These are phyloP conservation scores for Paraconiothyrium brasiliense DNA, from an alignment of 2,329 filamentous ascomycete genomes.

Conservation along the genomic window DNA sequence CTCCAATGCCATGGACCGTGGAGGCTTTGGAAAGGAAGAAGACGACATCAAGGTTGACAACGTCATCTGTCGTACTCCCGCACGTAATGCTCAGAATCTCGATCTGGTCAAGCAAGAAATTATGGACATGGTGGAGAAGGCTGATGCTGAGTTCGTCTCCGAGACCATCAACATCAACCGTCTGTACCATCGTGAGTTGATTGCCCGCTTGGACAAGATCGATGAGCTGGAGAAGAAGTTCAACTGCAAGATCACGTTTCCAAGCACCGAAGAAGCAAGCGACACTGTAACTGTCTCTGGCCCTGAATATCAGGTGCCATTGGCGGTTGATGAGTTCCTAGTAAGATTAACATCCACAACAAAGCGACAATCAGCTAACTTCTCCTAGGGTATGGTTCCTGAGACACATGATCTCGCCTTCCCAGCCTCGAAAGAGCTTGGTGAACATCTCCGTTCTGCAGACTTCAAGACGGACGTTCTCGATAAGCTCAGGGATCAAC, in stretches of 20 bases:
- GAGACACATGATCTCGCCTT: slow-evolving; percentile 93
- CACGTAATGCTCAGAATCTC: slow-evolving; percentile 94
- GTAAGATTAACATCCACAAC: slow-evolving; percentile 54
- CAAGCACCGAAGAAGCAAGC: slow-evolving; percentile 95
- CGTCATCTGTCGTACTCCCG: slow-evolving; percentile 96
- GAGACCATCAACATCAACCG: slow-evolving; percentile 94
- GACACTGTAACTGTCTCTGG: slow-evolving; percentile 96
- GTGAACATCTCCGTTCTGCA: slow-evolving; percentile 81
- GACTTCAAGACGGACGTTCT: slow-evolving; percentile 84
- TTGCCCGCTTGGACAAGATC: slow-evolving; percentile 86
- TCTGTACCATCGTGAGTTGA: slow-evolving; percentile 92
- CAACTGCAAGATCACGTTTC: slow-evolving; percentile 99
- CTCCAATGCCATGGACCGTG: slow-evolving; percentile 98
- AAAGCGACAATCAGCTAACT: slow-evolving; percentile 39
- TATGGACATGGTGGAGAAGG: slow-evolving; percentile 98
- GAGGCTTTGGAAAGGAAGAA: slow-evolving; percentile 91
- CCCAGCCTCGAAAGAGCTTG: slow-evolving; percentile 76
- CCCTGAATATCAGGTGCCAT: slow-evolving; percentile 96
- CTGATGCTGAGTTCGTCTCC: slow-evolving; percentile 95
- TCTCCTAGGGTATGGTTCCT: slow-evolving; percentile 85
- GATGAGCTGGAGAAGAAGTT: slow-evolving; percentile 98
- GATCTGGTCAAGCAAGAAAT: slow-evolving; percentile 99
- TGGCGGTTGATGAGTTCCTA: slow-evolving; percentile 94
- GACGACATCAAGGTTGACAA: slow-evolving; percentile 99
- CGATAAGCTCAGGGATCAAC: slow-evolving; percentile 86